Base-by-base conservation (phyloP, 2,329 filamentous ascomycete species). In the Colletotrichum zoysiae region DNA sequence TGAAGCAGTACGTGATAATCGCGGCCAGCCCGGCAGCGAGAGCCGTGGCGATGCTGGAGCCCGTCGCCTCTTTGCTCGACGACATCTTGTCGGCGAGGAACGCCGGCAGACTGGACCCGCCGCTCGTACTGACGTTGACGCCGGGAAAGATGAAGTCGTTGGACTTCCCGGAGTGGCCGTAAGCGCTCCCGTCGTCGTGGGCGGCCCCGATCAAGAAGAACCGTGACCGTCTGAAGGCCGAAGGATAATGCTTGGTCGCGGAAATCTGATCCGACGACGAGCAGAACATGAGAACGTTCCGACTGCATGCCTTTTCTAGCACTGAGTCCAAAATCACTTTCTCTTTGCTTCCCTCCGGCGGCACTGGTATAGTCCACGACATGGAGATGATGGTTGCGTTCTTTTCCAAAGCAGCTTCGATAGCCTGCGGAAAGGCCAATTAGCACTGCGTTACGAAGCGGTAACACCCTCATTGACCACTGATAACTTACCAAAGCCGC, bases 271-370 rank as follows among this genome's bases (percentile, higher is more conserved):
- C 82, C 6, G 67, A 77, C 0, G 80, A 77, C 0, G 82, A 77
- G 74, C 81, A 83, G 70, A 84, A 83, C 74, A 84, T 78, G 51
- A 83, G 75, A 2, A 83, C 82, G 8, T 77, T 70, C 40, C 59
- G 57, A 3, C 71, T 63, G 2, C 68, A 70, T 1, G 80, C 80
- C 1, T 70, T 75, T 7, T 73, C 71, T 61, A 26, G 76, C 71
- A 40, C 65, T 9, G 33, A 50, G n/a, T 63, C 48, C 35, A 60
- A 60, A n/a, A 35, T 6, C 18, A 30, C 26, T 63, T 68, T 26
- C n/a, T 59, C 58, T 48, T 51, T 42, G 12, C 76, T 74, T n/a
- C 73, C 73, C 9, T 60, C 64, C 1, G 68, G 53, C n/a, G 74
- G 38, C 63, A 77, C 58, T 2, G 30, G 53, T 18, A 79, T 76